Evolutionary conservation across 805 yeast genomes (phyloP).

Genomic region (Deakozyma indianensis): DNA sequence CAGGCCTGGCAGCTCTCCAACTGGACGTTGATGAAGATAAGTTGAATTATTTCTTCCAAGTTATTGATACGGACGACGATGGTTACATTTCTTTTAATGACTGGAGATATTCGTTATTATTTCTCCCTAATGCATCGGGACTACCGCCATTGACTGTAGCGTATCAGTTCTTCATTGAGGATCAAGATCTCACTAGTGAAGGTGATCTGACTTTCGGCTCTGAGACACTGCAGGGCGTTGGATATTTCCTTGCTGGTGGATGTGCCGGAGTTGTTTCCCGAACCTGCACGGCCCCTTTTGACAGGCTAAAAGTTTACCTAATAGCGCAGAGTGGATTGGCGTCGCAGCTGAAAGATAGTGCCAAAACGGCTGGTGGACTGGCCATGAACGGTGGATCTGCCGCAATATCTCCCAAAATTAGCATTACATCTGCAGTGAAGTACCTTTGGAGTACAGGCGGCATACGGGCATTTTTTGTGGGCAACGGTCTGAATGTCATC

Average conservation of each 20-base stretch:
- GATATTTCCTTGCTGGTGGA: slow-evolving; percentile 91
- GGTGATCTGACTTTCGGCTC: slow-evolving; percentile 81
- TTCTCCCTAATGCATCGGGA: slow-evolving; percentile 54
- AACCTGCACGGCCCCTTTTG: slow-evolving; percentile 95
- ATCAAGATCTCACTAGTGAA: slow-evolving; percentile 70
- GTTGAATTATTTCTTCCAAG: slow-evolving; percentile 40
- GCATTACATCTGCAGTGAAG: slow-evolving; percentile 65
- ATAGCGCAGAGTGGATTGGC: slow-evolving; percentile 59
- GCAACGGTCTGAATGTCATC: slow-evolving; percentile 84
- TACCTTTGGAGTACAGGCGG: slow-evolving; percentile 85
- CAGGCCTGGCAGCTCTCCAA: slow-evolving; percentile 45
- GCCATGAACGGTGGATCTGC: slow-evolving; percentile 8
- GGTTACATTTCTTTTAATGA: slow-evolving; percentile 73
- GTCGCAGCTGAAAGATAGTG: slow-evolving; percentile 3
- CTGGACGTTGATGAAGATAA: slow-evolving; percentile 37
- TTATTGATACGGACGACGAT: slow-evolving; percentile 38
- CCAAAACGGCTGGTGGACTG: slow-evolving; percentile 19
- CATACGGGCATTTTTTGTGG: slow-evolving; percentile 74
- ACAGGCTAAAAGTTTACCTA: slow-evolving; percentile 81
- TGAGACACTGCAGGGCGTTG: slow-evolving; percentile 70
- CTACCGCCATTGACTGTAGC: slow-evolving; percentile 56
- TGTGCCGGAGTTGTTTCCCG: slow-evolving; percentile 90
- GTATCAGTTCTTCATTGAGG: slow-evolving; percentile 65
- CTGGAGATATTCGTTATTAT: slow-evolving; percentile 66
- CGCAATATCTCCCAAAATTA: slow-evolving; percentile 37